Evolutionary conservation across 345 rosid genomes (phyloP), one percentile per base, ranked within the genome.

Genomic region (Citropsis articulata): DNA sequence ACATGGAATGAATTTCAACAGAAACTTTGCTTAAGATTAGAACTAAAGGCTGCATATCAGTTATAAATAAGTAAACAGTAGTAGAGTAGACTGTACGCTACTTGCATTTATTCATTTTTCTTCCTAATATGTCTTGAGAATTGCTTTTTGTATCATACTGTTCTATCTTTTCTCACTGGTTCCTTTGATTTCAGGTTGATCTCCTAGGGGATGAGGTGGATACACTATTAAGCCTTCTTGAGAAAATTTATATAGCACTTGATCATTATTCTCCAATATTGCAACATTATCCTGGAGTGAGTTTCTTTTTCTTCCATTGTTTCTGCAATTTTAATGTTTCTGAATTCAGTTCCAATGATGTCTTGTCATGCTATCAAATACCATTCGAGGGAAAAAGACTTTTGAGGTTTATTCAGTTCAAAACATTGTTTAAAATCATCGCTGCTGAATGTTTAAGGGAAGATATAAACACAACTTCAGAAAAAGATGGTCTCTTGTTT

Each of bases 171-270:
- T 50, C 65, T 42, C 35, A 66, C 57, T 76, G 59, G 48, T 24
- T 67, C 42, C 68, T 80, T 86, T 77, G 63, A 82, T 80, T 82
- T 77, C 84, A 97, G 99, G 99, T 97, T 75, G 98, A 97, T 85
- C 91, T 93, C 76, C 86, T 97, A 57, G 99, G 95, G 14, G 95
- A 97, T 78, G 90, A 94, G 83, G 99, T 94, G 85, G 98, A 94
- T 62, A 62, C 85, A 36, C 92, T 88, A 67, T 78, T 85, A 75
- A 68, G 90, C 77, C 97, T 94, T 79, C 98, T 93, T 53, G 97
- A 91, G 87, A 97, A 97, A 83, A 92, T 97, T 73, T 94, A 94
- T 82, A 91, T 94, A 65, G 98, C 94, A 3, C 88, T 97, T 24
- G 98, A 97, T 83, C 98, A 97, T 86, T 97, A 97, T 76, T 92